Evolutionary conservation across 768 basidiomycete genomes (phyloP).

Genomic region (Pluteus cervinus): DNA sequence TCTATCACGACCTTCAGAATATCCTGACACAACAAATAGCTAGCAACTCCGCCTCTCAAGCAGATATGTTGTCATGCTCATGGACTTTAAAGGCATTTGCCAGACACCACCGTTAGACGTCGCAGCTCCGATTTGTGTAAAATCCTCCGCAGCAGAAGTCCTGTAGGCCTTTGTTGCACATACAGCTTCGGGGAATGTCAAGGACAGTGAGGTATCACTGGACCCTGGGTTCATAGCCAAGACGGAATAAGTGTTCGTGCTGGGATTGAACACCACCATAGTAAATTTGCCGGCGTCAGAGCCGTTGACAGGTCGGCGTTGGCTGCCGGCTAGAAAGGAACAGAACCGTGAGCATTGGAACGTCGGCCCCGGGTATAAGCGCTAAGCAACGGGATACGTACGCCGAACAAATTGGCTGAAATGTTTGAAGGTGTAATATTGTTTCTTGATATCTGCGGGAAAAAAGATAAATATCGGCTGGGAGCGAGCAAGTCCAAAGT

Average conservation of each 20-base stretch:
- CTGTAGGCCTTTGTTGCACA: conserved; percentile 22
- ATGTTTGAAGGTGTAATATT: conserved; percentile 34
- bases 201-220: conserved; percentile 18
- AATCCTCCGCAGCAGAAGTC: conserved; percentile 29
- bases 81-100: conserved; percentile 22
- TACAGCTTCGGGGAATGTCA: conserved; percentile 27
- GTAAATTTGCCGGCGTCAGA: conserved; percentile 24
- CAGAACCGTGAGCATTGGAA: neutral
- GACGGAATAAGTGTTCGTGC: conserved; percentile 21
- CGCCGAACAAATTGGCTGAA: conserved; percentile 36
- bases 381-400: conserved; percentile 13
- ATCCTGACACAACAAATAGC: too few relatives aligned
- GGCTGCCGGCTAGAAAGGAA: conserved; percentile 25
- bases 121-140: conserved; percentile 21
- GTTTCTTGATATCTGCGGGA: conserved; percentile 26
- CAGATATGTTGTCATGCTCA: conserved; percentile 30
- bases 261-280: conserved; percentile 24
- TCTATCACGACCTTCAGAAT: too few relatives aligned
- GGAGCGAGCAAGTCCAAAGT: neutral
- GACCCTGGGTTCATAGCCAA: conserved; percentile 30
- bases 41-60: conserved; percentile 23
- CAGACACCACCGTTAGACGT: conserved; percentile 16
- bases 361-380: too few relatives aligned
- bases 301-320: conserved; percentile 25
- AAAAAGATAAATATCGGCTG: neutral